Base-by-base conservation (phyloP, 1,284 basidiomycete genomes). In the Naganishia liquefaciens region DNA sequence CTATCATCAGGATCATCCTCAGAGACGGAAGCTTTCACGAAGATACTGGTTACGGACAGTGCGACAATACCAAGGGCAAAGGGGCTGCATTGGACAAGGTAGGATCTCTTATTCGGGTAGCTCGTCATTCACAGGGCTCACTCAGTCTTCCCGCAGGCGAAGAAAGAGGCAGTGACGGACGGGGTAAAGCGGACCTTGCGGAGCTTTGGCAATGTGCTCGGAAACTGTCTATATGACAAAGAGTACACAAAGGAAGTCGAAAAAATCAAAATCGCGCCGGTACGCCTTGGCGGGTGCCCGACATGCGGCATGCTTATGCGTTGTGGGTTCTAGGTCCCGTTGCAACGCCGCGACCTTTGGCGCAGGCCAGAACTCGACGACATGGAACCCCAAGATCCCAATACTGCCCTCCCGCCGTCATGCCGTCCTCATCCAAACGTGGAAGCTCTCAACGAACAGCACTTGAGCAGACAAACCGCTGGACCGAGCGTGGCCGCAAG, bases 121-220 rank as follows among this genome's bases (percentile, higher is more conserved):
- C 21, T 23, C 37, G 7, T n/a, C n/a, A n/a, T n/a, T n/a, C n/a
- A 3, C 30, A 27, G 15, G 25, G 17, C 25, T 52, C 49, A 21
- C 50, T 52, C 13, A 39, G 42, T 21, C n/a, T 1, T 25, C 4
- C 23, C 7, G 11, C 72, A 97, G 93, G 92, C 90, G 72, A 95
- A 96, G 83, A 99, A 99, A 75, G 95, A 98, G 75, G 93, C 96
- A 0, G 89, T 97, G 0, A 99, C 95, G 0, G 95, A 99, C 72
- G 94, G 85, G 0, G 81, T 95, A 52, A 99, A 99, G 79, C 87
- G 95, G 40, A 86, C 92, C 0, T 81, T 99, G 23, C 85, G 92
- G 54, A 91, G 88, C 70, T 99, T 99, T 76, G 95, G 96, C 54
- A 95, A 94, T 74, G 81, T 98, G 1, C 82, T 98, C 11, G 95